Conservation (phyloP, 257 asterid genomes). For the Solanum chilense region DNA sequence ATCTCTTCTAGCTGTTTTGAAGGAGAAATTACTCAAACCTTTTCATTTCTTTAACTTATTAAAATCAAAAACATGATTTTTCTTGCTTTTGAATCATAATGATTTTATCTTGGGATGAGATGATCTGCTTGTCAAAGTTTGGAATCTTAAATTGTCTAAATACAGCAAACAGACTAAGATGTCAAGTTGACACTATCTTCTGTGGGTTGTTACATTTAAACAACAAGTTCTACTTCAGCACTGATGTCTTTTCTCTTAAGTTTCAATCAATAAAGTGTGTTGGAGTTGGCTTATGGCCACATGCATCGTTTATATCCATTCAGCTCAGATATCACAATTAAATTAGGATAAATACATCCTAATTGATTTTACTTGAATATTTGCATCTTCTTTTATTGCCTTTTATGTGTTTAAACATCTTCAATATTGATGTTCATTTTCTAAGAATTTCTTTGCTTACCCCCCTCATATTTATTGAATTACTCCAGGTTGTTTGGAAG, state of each 20-base stretch:
- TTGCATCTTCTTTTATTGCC: neutral
- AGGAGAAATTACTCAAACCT: neutral
- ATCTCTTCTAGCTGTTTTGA: neutral
- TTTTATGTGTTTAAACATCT: neutral
- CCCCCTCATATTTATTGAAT: neutral
- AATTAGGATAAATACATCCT: neutral
- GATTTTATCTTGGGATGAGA: neutral
- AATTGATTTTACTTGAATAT: neutral
- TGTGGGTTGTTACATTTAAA: neutral
- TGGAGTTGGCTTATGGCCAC: neutral
- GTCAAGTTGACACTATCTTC: neutral
- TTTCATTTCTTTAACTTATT: neutral
- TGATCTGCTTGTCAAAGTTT: neutral
- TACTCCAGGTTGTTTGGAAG: slow-evolving; percentile 16
- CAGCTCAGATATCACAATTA: neutral
- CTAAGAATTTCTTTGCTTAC: neutral
- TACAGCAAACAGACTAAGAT: neutral
- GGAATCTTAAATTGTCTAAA: neutral
- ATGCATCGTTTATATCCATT: neutral
- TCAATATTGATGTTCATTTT: neutral
- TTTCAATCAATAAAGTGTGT: neutral
- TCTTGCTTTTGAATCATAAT: neutral
- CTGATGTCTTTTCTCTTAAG: neutral
- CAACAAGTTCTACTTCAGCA: neutral
- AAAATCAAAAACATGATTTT: neutral